phyloP scores from a whole-genome alignment of 2,329 filamentous ascomycete species.

The Aureobasidium musti region DNA sequence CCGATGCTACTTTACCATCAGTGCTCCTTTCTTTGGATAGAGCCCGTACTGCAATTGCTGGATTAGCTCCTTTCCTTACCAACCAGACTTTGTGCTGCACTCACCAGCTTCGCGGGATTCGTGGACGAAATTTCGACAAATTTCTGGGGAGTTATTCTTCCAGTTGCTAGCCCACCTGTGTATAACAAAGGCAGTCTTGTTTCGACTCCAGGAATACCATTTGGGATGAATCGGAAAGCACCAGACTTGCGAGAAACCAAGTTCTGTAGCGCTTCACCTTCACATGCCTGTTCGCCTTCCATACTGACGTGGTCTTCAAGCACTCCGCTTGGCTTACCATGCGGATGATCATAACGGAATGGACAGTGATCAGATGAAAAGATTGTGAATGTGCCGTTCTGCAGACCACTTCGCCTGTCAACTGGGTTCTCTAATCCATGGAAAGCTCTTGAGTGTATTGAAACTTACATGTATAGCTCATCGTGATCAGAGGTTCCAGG shows the following conservation, averaged over 20 bases:
- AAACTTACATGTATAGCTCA: slow-evolving; percentile 54
- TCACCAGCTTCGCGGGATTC: slow-evolving; percentile 53
- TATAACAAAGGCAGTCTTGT: slow-evolving; percentile 53
- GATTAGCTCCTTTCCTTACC: not conserved
- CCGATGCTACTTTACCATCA: slow-evolving; percentile 33
- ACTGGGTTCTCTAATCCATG: too few relatives aligned
- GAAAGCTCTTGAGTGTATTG: too few relatives aligned
- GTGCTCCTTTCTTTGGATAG: slow-evolving; percentile 53
- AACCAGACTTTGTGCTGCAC: not conserved
- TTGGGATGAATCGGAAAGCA: slow-evolving; percentile 60
- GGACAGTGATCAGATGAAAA: slow-evolving; percentile 55
- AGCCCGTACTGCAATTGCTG: slow-evolving; percentile 53
- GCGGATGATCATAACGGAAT: slow-evolving; percentile 52
- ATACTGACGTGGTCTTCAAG: not conserved
- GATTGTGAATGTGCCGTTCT: slow-evolving; percentile 56
- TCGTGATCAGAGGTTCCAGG: slow-evolving; percentile 52
- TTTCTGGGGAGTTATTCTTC: slow-evolving; percentile 49
- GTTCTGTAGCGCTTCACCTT: slow-evolving; percentile 54
- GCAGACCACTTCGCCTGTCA: not conserved
- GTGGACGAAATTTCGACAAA: slow-evolving; percentile 59
- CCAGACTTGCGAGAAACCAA: slow-evolving; percentile 46
- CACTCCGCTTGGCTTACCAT: not conserved
- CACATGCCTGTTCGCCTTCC: slow-evolving; percentile 40
- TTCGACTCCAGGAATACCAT: slow-evolving; percentile 60
- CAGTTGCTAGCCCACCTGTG: slow-evolving; percentile 42